Evolutionary conservation across 495 filamentous ascomycete species (phyloP).

Genomic region (Tetracladium setigerum): DNA sequence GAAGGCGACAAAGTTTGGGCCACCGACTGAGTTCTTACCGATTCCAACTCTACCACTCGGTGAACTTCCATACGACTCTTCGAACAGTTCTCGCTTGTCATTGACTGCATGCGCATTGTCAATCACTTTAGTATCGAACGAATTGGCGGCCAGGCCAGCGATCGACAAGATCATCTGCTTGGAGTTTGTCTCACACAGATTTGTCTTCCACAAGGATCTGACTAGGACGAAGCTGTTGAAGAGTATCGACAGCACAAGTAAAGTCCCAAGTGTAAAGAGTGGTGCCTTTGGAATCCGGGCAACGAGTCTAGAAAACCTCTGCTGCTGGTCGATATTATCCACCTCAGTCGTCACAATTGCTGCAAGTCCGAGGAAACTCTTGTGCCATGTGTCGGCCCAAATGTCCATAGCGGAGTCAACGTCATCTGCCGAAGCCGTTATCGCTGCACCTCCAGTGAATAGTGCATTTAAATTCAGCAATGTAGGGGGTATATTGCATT

Average conservation of each 20-base stretch:
- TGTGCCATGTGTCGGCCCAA: constrained; percentile 1
- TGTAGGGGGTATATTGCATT: not conserved
- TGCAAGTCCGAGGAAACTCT: not conserved
- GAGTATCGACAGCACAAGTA: not conserved
- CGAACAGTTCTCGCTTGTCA: not conserved
- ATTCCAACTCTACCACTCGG: not conserved
- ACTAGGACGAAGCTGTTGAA: not conserved
- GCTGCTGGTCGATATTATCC: not conserved
- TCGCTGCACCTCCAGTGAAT: not conserved
- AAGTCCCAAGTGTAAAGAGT: not conserved
- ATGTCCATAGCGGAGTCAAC: not conserved
- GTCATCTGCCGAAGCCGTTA: not conserved
- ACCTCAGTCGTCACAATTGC: not conserved
- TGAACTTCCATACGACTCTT: not conserved
- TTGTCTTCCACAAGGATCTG: not conserved
- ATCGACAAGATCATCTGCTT: not conserved
- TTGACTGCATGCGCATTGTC: not conserved
- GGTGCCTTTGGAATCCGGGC: constrained; percentile 2
- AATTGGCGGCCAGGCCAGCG: not conserved
- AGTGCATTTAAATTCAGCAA: not conserved
- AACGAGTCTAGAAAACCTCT: not conserved
- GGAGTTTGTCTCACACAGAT: not conserved
- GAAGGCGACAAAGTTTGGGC: not conserved
- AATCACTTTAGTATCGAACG: not conserved
- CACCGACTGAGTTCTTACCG: not conserved